Evolutionary conservation across 2,329 filamentous ascomycete species (phyloP).

Genomic region (Fusarium zealandicum): DNA sequence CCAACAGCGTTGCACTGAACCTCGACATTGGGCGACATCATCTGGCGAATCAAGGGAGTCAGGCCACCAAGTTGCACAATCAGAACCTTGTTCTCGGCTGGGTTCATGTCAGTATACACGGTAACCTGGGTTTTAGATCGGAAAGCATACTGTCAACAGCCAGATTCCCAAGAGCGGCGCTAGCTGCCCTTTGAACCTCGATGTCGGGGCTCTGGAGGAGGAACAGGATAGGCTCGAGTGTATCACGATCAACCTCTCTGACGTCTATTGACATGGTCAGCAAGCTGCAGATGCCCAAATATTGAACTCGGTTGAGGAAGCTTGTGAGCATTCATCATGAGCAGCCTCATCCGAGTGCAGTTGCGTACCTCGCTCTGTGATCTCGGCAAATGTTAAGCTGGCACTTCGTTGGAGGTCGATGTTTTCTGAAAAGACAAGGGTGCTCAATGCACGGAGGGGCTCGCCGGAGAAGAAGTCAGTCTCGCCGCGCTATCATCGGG

Average conservation of each 20-base stretch:
- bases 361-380: constrained; percentile 89
- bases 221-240: constrained; percentile 93
- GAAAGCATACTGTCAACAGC: constrained; percentile 86
- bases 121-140: neutral
- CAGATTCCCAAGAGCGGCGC: constrained; percentile 92
- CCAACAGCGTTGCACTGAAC: constrained; percentile 99
- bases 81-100: constrained; percentile 96
- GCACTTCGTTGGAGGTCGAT: constrained; percentile 97
- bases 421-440: constrained; percentile 97
- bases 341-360: neutral
- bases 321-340: neutral
- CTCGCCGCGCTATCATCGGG: constrained; percentile 76
- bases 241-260: constrained; percentile 91
- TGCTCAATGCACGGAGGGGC: constrained; percentile 90
- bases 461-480: constrained; percentile 99
- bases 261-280: constrained; percentile 72
- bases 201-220: constrained; percentile 94
- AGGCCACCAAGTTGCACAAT: constrained; percentile 94
- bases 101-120: constrained; percentile 50
- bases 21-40: constrained; percentile 97
- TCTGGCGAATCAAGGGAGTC: constrained; percentile 91
- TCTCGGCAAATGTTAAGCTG: constrained; percentile 97
- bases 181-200: constrained; percentile 95
- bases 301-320: neutral
- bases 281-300: constrained; percentile 1